Conservation (phyloP, 441 rosid species). For the Euphorbia neoarborescens region DNA sequence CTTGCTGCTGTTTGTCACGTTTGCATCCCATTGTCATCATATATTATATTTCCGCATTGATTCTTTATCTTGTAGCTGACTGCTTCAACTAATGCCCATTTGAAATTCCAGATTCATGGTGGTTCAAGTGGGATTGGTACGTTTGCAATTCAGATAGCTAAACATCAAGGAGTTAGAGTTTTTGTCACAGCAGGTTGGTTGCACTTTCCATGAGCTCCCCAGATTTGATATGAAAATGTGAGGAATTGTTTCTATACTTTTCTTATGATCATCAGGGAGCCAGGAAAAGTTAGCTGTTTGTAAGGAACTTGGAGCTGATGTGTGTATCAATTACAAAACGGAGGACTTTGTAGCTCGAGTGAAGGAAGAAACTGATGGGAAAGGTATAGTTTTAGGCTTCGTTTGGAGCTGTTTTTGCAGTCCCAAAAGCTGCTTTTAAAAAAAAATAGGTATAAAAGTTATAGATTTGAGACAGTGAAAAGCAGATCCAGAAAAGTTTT, state of each 20-base stretch:
- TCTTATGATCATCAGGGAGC: constrained; percentile 40
- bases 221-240: background rate
- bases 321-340: constrained; percentile 76
- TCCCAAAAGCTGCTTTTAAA: no score
- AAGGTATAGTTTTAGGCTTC: constrained; percentile 39
- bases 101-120: constrained; percentile 58
- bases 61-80: background rate
- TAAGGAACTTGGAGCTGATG: constrained; percentile 71
- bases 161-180: constrained; percentile 52
- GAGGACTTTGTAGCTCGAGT: constrained; percentile 73
- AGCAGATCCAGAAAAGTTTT: no score
- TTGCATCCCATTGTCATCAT: no score
- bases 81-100: constrained; percentile 17
- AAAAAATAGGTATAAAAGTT: no score
- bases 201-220: background rate
- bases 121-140: constrained; percentile 93
- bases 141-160: constrained; percentile 83
- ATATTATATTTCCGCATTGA: background rate
- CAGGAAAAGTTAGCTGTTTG: constrained; percentile 68
- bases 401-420: no score
- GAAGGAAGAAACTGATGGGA: constrained; percentile 63
- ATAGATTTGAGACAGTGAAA: no score
- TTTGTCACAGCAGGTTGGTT: constrained; percentile 75
- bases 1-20: no score
- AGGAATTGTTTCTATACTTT: background rate